A percentile compares a stretch with the other conserved stretches of the same genome.
Evolutionary conservation across 148 eudicot species (phyloP).

Genomic region (Dysphania ambrosioides): DNA sequence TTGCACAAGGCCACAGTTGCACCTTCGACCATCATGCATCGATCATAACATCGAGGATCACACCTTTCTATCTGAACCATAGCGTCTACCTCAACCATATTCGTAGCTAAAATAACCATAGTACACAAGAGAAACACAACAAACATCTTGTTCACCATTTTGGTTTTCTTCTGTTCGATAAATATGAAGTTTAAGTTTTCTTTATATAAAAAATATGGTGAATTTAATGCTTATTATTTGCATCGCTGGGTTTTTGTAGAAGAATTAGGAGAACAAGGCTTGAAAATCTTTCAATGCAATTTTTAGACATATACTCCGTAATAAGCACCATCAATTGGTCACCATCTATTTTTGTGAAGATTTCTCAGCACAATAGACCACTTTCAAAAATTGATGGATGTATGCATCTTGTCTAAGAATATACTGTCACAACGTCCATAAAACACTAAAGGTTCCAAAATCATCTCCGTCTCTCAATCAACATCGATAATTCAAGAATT

Average conservation of each 20-base stretch:
- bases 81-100: conserved; percentile 3
- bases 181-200: too few relatives aligned
- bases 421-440: background rate
- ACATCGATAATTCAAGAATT: too few relatives aligned
- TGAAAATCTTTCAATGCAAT: background rate
- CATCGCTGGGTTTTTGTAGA: background rate
- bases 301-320: background rate
- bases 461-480: background rate
- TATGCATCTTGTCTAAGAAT: background rate
- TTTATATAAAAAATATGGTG: too few relatives aligned
- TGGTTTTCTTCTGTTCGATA: background rate
- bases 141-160: conserved; percentile 29
- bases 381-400: background rate
- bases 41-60: conserved; percentile 5
- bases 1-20: conserved; percentile 11
- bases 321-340: background rate
- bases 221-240: background rate
- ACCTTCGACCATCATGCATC: conserved; percentile 9
- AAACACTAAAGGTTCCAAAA: too few relatives aligned
- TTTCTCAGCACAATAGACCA: background rate
- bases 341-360: background rate
- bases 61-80: background rate
- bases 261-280: background rate
- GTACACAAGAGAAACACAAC: conserved; percentile 17
- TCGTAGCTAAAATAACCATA: background rate